Conservation (phyloP, 371 early-diverging fungal genomes). For the Apophysomyces trapeziformis region DNA sequence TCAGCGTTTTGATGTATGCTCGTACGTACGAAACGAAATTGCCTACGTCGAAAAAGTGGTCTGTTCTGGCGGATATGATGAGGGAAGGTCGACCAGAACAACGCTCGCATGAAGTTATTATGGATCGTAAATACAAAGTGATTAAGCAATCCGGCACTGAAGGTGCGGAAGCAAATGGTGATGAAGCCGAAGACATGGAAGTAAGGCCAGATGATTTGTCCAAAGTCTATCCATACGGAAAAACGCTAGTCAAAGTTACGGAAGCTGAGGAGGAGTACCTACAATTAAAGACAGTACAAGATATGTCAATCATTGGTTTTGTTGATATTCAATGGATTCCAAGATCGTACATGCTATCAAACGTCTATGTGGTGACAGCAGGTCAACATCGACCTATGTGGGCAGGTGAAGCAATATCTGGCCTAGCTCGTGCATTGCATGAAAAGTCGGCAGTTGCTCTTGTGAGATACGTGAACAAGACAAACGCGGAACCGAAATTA, state of each 20-base stretch:
- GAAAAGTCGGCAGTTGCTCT: conserved; percentile 58
- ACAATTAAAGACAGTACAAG: conserved; percentile 58
- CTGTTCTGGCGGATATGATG: conserved; percentile 50
- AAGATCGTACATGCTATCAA: conserved; percentile 59
- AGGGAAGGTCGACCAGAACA: conserved; percentile 10
- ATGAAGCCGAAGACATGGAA: conserved; percentile 26
- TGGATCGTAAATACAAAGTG: conserved; percentile 45
- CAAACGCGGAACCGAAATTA: conserved; percentile 62
- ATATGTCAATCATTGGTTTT: conserved; percentile 67
- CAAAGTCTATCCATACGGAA: conserved; percentile 73
- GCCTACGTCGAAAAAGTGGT: conserved; percentile 65
- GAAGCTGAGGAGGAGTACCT: conserved; percentile 63
- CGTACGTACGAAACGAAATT: conserved; percentile 55
- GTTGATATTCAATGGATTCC: conserved; percentile 55
- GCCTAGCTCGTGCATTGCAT: conserved; percentile 59
- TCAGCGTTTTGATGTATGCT: conserved; percentile 63
- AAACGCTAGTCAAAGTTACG: conserved; percentile 64
- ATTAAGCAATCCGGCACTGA: conserved; percentile 26
- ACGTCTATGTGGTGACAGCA: conserved; percentile 57
- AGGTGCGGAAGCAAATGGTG: conserved; percentile 24
- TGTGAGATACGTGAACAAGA: conserved; percentile 64
- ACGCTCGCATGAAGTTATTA: conserved; percentile 51
- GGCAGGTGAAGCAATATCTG: conserved; percentile 51
- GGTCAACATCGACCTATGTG: conserved; percentile 13
- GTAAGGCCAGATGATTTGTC: conserved; percentile 56